Evolutionary conservation across 768 basidiomycete genomes (phyloP), one percentile per base, ranked within the genome.

Genomic region (Astraeus odoratus): DNA sequence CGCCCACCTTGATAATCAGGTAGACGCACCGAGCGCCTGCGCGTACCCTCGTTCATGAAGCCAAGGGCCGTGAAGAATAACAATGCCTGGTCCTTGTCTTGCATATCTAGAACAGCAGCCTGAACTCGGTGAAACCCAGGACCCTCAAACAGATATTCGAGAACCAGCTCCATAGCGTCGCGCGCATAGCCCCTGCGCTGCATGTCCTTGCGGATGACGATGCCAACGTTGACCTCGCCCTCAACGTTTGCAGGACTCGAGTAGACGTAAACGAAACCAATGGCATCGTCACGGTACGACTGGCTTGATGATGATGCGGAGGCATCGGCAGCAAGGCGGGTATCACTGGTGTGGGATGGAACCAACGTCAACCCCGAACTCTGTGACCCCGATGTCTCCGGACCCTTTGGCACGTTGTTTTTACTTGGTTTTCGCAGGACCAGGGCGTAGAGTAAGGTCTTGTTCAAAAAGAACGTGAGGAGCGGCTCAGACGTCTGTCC

Each of bases 41-140:
- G 73, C 7, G 70, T 76, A 37, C 84, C 84, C 61, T 87, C 84
- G 48, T 80, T 75, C 7, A 59, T 59, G 55, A 87, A 84, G 8
- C 77, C 76, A 44, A 48, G 43, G 1, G 60, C 57, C 7, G 76
- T 71, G 51, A 84, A 78, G 10, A 83, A 56, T 13, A 64, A 64
- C 22, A 75, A 53, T 1, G 71, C 70, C 24, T 57, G 60, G 23
- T 77, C 67, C 47, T 72, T 75, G 20, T 58, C 57, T 4, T 70
- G 60, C 25, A 67, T 59, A 38, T 76, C 70, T 9, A 78, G 59
- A 13, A 85, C 56, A 3, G 73, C 68, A 1, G 57, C 66, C 30
- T 66, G 64, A 3, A 65, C 51, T 27, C 64, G 66, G 26, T 66
- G 64, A 47, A 67, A 66, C 23, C 51, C 50, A 51, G 67, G 47